Evolutionary conservation across 2,329 filamentous ascomycete genomes (phyloP), one percentile per base, ranked within the genome.

Genomic region (Penicillium digitatum): DNA sequence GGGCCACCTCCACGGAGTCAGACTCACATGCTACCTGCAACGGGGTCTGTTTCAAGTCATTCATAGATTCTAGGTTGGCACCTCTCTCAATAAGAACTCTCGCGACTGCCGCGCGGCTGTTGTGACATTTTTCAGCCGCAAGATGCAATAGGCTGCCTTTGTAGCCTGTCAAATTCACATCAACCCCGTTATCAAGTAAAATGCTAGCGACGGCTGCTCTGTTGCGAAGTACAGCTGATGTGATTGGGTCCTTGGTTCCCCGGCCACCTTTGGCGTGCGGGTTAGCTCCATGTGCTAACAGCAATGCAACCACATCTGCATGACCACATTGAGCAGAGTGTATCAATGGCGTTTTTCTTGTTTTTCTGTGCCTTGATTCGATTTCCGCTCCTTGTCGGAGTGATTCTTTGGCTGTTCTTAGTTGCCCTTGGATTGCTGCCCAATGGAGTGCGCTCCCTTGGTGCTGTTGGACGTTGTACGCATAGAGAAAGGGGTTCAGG

Each of bases 401-500:
- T 18, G 26, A 51, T 32, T 54, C 26, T 22, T 34, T n/a, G 12
- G 26, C 47, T 27, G 52, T 39, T 38, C 14, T 14, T 20, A 45
- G 12, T 7, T 27, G 12, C 16, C 52, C 52, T 16, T 39, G 40
- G 6, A 0, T 27, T 51, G 52, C 52, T 12, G 39, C 46, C 52
- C 52, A 54, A 24, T 51, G 39, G n/a, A 54, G 52, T 20, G 52
- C 52, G 20, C 27, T 43, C n/a, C 39, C 39, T 22, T 32, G 16
- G 16, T 54, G 32, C n/a, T 45, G 2, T 22, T 11, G 18, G 26
- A 45, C 40, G n/a, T 54, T 54, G 47, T 54, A 39, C 5, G 26
- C 31, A 24, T 54, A 54, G 26, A 54, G 52, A 12, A 32, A 27
- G 11, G 46, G 11, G 27, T 54, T 54, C 6, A 54, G 22, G 14